Conservation (phyloP, 1,139 yeast species). For the Blastobotrys serpentis region DNA sequence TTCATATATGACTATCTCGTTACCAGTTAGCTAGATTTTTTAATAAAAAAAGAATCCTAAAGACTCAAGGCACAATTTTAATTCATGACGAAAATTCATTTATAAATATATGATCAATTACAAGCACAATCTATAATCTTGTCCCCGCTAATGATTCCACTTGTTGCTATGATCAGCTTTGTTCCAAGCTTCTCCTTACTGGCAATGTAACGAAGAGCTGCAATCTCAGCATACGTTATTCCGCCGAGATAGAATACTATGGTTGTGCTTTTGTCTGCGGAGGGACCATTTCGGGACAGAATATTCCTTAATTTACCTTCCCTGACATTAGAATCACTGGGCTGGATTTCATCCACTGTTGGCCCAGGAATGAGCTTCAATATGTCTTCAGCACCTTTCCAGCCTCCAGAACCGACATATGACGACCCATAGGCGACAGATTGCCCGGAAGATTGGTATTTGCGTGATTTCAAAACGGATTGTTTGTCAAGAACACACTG, state of each 20-base stretch:
- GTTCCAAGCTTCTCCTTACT: constrained; percentile 32
- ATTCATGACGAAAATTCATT: no score
- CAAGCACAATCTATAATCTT: constrained; percentile 39
- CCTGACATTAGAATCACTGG: constrained; percentile 31
- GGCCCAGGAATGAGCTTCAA: constrained; percentile 39
- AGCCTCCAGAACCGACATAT: constrained; percentile 27
- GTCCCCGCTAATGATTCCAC: constrained; percentile 53
- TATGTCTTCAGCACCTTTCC: constrained; percentile 40
- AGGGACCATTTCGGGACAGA: constrained; percentile 33
- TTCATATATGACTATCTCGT: no score
- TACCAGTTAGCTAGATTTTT: no score
- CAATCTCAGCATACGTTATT: constrained; percentile 71
- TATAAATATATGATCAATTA: constrained; percentile 6
- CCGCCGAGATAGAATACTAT: constrained; percentile 70
- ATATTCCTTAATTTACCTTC: constrained; percentile 41
- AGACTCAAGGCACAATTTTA: no score
- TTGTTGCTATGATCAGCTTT: constrained; percentile 53
- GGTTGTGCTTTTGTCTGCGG: constrained; percentile 34
- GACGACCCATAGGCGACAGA: constrained; percentile 11
- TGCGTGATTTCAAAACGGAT: constrained; percentile 27
- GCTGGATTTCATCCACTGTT: constrained; percentile 38
- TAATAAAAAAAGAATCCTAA: no score
- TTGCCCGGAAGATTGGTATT: constrained; percentile 16
- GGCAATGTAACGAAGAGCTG: constrained; percentile 60
- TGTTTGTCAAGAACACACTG: constrained; percentile 41